Evolutionary conservation across 768 basidiomycete genomes (phyloP).

Genomic region (Cyclocybe cylindracea): DNA sequence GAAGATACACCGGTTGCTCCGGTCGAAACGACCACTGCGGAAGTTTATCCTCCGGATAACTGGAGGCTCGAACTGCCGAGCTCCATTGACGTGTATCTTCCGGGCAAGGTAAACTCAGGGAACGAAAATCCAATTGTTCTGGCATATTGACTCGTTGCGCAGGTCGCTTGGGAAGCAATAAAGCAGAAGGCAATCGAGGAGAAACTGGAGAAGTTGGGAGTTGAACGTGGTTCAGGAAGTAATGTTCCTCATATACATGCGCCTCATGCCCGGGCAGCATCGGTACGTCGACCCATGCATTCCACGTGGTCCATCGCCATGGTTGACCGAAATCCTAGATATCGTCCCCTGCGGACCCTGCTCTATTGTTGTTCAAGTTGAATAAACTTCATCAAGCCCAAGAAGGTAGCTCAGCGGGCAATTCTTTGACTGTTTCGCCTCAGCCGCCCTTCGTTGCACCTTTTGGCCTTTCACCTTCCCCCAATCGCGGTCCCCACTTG

Average conservation of each 20-base stretch:
- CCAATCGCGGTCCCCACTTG: slow-evolving; percentile 37
- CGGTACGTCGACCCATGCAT: slow-evolving; percentile 52
- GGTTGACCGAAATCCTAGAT: slow-evolving; percentile 47
- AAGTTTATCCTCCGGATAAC: slow-evolving; percentile 64
- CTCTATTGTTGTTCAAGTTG: slow-evolving; percentile 76
- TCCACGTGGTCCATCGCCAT: slow-evolving; percentile 21
- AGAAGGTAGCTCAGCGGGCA: slow-evolving; percentile 44
- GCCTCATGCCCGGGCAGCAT: slow-evolving; percentile 81
- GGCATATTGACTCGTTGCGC: slow-evolving; percentile 8
- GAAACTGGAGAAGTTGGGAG: slow-evolving; percentile 78
- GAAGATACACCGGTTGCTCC: slow-evolving; percentile 22
- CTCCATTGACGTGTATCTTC: slow-evolving; percentile 79
- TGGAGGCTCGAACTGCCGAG: slow-evolving; percentile 60
- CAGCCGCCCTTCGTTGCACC: slow-evolving; percentile 49
- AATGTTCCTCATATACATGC: slow-evolving; percentile 63
- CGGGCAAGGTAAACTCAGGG: slow-evolving; percentile 63
- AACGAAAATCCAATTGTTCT: slow-evolving; percentile 4
- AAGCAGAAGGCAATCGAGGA: slow-evolving; percentile 76
- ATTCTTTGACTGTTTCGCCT: slow-evolving; percentile 65
- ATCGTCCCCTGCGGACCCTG: slow-evolving; percentile 89
- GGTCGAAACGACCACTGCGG: slow-evolving; percentile 44
- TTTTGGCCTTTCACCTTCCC: slow-evolving; percentile 50
- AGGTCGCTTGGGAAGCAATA: slow-evolving; percentile 77
- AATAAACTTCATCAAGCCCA: slow-evolving; percentile 83
- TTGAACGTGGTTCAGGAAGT: slow-evolving; percentile 65